Evolutionary conservation across 1,284 basidiomycete species (phyloP), one percentile per base, ranked within the genome.

Genomic region (Kalmanozyma brasiliensis): DNA sequence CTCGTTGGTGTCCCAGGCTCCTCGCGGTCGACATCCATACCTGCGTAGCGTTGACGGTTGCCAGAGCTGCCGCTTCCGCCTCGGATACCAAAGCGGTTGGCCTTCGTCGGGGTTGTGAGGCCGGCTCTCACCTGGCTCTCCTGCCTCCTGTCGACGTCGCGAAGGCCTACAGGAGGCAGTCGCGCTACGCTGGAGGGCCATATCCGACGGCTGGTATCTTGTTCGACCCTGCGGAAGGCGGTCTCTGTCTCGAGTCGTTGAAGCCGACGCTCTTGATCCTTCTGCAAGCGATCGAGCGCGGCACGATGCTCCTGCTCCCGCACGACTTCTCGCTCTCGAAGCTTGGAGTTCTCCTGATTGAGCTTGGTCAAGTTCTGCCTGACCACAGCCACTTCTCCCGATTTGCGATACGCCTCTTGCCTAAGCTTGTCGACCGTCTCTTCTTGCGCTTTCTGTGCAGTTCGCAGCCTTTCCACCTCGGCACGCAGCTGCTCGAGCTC

Each of bases 211-310:
- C 58, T 70, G 6, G 75, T 73, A 34, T 77, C 75, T 52, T 77
- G 75, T 34, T 77, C 75, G 34, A 77, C 73, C 26, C 75, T 61
- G 23, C 75, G 56, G 26, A 77, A 77, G 20, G 75, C 66, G 8
- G 70, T 64, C 20, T 63, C 64, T 17, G 75, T 74, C 40, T 77
- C 75, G 9, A 77, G 63, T 14, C 64, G 57, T 23, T 75, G 69
- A 8, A 77, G 53, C 22, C 57, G 63, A 6, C 66, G 44, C 45
- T 69, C 56, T 30, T 77, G 68, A 6, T 77, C 75, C 30, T 64
- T 61, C 14, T 74, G 65, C 13, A 75, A 19, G 3, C 60, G 44
- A 11, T 77, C 75, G 9, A 77, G 49, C 1, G 49, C 51, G 4
- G 57, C 29, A 5, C 57, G 61, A 36, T 77, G 71, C 29, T 77